Conservation (phyloP, 164 flowering plant species). For the Euptelea pleiosperma region DNA sequence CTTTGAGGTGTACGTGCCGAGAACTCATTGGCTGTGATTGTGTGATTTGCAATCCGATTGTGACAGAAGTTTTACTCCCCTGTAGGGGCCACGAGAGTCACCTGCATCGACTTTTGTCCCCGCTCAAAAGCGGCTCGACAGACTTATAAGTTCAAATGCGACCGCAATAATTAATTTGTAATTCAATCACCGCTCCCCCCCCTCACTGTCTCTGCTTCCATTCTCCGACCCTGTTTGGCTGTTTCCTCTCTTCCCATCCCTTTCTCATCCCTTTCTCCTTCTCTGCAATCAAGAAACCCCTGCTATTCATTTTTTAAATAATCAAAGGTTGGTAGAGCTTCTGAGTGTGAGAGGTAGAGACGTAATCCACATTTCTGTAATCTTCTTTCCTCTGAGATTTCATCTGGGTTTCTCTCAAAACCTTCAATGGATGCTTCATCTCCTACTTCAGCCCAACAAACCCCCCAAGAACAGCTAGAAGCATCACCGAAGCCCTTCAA, state of each 20-base stretch:
- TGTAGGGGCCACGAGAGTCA: too few relatives aligned
- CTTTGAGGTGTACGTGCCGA: too few relatives aligned
- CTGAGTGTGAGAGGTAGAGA: too few relatives aligned
- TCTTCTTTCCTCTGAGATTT: neutral
- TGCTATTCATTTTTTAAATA: constrained; percentile 15
- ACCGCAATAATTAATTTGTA: neutral
- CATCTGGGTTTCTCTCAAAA: constrained; percentile 2
- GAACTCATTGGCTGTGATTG: too few relatives aligned
- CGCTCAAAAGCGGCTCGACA: constrained; percentile 2
- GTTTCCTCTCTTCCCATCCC: neutral
- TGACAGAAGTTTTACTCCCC: too few relatives aligned
- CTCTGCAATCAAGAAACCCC: constrained; percentile 6
- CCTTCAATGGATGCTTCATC: constrained; percentile 38
- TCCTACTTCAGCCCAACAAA: constrained; percentile 27
- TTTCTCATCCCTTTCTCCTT: constrained; percentile 7
- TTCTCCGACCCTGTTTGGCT: neutral
- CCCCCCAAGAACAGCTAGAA: constrained; percentile 28
- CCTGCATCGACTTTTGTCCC: too few relatives aligned
- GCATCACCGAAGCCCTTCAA: constrained; percentile 46
- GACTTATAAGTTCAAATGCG: neutral
- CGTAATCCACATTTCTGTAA: too few relatives aligned
- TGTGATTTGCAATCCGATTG: too few relatives aligned
- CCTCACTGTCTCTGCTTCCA: neutral
- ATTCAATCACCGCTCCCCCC: neutral
- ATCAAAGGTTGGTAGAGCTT: constrained; percentile 11